Conservation (phyloP, 208 protist species). For the Trypanosoma caninum region DNA sequence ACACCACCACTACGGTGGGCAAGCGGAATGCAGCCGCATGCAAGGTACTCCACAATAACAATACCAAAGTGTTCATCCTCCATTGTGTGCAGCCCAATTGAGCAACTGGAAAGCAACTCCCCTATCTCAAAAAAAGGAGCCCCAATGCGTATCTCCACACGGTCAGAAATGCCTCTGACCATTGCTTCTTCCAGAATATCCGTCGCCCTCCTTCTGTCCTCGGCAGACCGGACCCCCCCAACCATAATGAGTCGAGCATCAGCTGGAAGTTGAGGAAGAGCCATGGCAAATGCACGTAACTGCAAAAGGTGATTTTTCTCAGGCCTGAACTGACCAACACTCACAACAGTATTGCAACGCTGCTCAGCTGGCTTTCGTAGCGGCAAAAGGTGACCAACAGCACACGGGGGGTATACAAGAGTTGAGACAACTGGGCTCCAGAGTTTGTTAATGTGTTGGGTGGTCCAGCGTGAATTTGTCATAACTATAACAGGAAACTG, state of each 20-base stretch:
- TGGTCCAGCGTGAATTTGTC: constrained; percentile 97
- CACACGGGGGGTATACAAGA: constrained; percentile 93
- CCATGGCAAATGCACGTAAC: constrained; percentile 78
- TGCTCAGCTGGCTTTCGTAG: constrained; percentile 27
- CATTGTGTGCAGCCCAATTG: constrained; percentile 98
- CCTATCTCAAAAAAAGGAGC: constrained; percentile 46
- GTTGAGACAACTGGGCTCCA: constrained; percentile 54
- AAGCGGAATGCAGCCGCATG: constrained; percentile 88
- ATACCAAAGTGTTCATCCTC: constrained; percentile 99
- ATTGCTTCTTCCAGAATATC: constrained; percentile 35
- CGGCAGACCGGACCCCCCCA: constrained; percentile 78
- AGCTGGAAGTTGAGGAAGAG: constrained; percentile 30
- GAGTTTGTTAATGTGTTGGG: constrained; percentile 84
- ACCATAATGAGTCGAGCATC: constrained; percentile 79
- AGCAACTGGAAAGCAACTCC: constrained; percentile 39
- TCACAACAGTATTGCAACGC: constrained; percentile 82
- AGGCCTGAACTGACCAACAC: constrained; percentile 95
- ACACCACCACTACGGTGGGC: constrained; percentile 95
- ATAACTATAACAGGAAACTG: constrained; percentile 78
- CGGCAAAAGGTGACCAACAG: constrained; percentile 47
- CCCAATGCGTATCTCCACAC: constrained; percentile 65
- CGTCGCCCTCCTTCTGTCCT: constrained; percentile 67
- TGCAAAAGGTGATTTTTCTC: constrained; percentile 98
- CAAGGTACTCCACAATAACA: constrained; percentile 97
- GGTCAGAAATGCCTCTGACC: constrained; percentile 49